phyloP scores from a whole-genome alignment of 805 yeast genomes.

The Cyberlindnera saturnus region DNA sequence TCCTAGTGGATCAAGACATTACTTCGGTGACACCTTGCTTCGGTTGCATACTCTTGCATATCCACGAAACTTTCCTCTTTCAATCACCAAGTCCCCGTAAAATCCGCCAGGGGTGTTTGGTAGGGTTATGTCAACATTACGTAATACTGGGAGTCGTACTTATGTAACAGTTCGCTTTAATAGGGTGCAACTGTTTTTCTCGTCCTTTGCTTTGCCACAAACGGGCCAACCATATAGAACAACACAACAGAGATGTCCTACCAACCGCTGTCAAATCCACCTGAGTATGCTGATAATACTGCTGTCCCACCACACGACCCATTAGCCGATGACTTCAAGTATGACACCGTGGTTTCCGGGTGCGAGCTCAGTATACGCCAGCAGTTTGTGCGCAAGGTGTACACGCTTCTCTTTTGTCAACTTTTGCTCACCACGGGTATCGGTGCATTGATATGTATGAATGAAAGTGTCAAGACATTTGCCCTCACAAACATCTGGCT shows the following conservation, averaged over 20 bases:
- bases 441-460: constrained; percentile 44
- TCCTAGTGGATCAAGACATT: too few species aligned
- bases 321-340: constrained; percentile 73
- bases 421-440: constrained; percentile 53
- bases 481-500: constrained; percentile 54
- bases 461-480: constrained; percentile 44
- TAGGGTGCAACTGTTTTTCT: too few species aligned
- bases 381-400: constrained; percentile 73
- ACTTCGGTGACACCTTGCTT: too few species aligned
- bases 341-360: constrained; percentile 67
- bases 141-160: too few species aligned
- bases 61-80: too few species aligned
- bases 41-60: too few species aligned
- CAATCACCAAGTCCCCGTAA: too few species aligned
- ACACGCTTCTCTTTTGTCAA: constrained; percentile 62
- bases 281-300: constrained; percentile 19
- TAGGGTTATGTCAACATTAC: too few species aligned
- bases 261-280: constrained; percentile 22
- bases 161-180: too few species aligned
- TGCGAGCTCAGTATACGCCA: constrained; percentile 74
- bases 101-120: too few species aligned
- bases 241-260: constrained; percentile 13
- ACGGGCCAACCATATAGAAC: background rate
- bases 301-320: background rate
- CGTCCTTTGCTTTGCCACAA: too few species aligned